Conservation (phyloP, 805 yeast species). For the Hanseniaspora jakobsenii region DNA sequence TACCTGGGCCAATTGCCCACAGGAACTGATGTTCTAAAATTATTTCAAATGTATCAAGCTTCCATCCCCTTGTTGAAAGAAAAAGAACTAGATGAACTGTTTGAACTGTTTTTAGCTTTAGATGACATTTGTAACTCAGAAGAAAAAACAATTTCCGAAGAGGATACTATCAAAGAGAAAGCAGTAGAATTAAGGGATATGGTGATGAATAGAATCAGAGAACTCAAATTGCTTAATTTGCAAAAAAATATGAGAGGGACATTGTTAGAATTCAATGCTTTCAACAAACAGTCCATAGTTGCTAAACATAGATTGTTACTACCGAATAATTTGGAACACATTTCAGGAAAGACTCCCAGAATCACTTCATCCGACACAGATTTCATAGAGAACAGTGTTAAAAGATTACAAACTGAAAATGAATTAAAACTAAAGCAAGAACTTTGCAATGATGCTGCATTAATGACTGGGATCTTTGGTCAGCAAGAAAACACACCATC, state of each 20-base stretch:
- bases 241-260: conserved; percentile 11
- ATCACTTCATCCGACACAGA: conserved; percentile 5
- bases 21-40: too few species aligned
- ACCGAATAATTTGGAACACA: neutral
- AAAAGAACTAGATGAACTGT: too few species aligned
- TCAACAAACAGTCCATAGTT: conserved; percentile 4
- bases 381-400: conserved; percentile 6
- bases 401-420: conserved; percentile 20
- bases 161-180: too few species aligned
- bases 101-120: too few species aligned
- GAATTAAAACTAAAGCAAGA: conserved; percentile 22
- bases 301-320: neutral
- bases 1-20: too few species aligned
- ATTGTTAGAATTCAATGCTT: conserved; percentile 4
- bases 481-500: too few species aligned
- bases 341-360: neutral
- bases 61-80: too few species aligned
- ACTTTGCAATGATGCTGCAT: conserved; percentile 20
- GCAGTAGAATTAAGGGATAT: neutral
- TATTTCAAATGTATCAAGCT: too few species aligned
- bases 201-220: conserved; percentile 8
- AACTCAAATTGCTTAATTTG: neutral
- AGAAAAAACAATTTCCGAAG: too few species aligned
- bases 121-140: too few species aligned
- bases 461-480: conserved; percentile 20